Evolutionary conservation across 2,329 filamentous ascomycete species (phyloP).

Genomic region (Furcasterigmium sp.): DNA sequence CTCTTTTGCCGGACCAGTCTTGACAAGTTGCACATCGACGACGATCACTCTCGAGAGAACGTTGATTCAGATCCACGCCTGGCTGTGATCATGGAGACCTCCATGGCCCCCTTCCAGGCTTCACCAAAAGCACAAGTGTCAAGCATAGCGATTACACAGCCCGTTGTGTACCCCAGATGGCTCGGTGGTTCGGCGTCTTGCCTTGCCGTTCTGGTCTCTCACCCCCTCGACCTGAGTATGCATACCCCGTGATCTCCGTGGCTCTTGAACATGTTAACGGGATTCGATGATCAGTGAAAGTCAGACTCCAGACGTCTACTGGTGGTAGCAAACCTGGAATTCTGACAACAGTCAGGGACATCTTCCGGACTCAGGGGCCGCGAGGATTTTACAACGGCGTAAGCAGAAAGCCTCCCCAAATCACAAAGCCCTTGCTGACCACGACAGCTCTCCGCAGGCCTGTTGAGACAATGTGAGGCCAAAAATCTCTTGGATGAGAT

Average conservation of each 20-base stretch:
- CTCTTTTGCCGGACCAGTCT: too few species aligned
- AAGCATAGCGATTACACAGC: too few species aligned
- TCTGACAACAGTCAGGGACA: not conserved
- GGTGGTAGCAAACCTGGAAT: not conserved
- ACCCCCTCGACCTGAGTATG: constrained; percentile 1
- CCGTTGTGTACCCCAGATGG: not conserved
- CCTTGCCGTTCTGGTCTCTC: not conserved
- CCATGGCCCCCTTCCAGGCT: too few species aligned
- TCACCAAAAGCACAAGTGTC: too few species aligned
- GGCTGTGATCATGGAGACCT: too few species aligned
- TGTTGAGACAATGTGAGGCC: not conserved
- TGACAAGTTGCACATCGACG: too few species aligned
- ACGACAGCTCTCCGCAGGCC: not conserved
- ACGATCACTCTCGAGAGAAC: too few species aligned
- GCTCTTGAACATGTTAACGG: not conserved
- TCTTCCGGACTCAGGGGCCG: not conserved
- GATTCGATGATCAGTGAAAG: not conserved
- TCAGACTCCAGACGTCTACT: not conserved
- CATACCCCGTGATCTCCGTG: not conserved
- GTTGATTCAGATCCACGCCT: too few species aligned
- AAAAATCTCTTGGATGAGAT: not conserved
- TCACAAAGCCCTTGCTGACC: not conserved
- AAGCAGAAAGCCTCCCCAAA: not conserved
- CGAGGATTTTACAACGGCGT: not conserved
- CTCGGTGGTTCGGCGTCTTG: constrained; percentile 1